Conservation (phyloP, 2,329 filamentous ascomycete species). For the Exophiala sp. region DNA sequence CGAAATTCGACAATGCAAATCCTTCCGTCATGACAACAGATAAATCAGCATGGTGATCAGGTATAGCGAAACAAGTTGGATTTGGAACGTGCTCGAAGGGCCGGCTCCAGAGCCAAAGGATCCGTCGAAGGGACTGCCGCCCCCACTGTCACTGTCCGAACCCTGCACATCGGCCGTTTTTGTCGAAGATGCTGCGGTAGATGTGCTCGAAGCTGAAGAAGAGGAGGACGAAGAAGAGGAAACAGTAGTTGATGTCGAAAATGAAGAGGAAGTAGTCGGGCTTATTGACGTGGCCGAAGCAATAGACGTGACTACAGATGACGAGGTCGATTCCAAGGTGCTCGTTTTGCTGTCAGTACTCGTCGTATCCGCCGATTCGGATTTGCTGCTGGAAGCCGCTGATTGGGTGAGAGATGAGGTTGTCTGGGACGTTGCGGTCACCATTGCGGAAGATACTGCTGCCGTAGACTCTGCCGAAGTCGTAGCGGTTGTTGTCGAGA, state of each 20-base stretch:
- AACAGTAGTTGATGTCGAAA: constrained; percentile 65
- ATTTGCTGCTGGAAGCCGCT: constrained; percentile 5
- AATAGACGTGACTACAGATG: constrained; percentile 28
- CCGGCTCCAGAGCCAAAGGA: neutral
- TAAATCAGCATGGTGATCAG: neutral
- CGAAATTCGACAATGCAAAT: neutral
- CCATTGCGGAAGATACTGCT: constrained; percentile 33
- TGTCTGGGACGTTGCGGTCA: constrained; percentile 39
- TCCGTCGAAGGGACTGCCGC: constrained; percentile 53
- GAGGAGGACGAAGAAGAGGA: constrained; percentile 56
- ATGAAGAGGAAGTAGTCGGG: constrained; percentile 22
- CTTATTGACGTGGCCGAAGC: constrained; percentile 40
- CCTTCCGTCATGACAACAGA: neutral
- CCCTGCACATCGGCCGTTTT: constrained; percentile 53
- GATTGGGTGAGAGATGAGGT: constrained; percentile 31
- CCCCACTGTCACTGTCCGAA: constrained; percentile 33
- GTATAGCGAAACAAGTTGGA: neutral
- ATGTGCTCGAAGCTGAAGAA: constrained; percentile 62
- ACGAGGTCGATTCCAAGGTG: constrained; percentile 30
- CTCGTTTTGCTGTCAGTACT: constrained; percentile 2
- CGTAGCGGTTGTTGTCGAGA: constrained; percentile 35
- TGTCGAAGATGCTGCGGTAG: constrained; percentile 66
- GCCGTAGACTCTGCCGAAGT: constrained; percentile 38
- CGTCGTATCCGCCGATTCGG: constrained; percentile 3
- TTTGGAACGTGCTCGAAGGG: neutral